Evolutionary conservation across 139 green algal genomes (phyloP).

Genomic region (Parachlorella kessleri): DNA sequence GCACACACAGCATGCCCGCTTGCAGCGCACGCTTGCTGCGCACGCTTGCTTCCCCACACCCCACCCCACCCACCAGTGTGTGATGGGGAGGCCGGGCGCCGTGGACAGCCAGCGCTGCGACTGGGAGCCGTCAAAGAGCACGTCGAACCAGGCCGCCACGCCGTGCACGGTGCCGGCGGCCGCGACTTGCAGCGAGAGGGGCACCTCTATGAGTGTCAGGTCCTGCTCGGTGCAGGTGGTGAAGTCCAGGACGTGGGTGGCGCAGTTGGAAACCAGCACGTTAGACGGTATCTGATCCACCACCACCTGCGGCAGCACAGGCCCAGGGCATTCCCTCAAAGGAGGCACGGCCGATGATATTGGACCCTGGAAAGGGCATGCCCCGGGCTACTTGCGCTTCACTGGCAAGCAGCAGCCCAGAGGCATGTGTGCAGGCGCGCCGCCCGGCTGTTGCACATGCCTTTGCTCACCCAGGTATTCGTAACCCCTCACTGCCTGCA

Average conservation of each 20-base stretch:
- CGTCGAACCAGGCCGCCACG: slow-evolving; percentile 95
- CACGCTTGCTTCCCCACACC: too few relatives aligned
- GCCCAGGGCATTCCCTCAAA: too few relatives aligned
- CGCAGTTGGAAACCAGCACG: slow-evolving; percentile 65
- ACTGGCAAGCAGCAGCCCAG: too few relatives aligned
- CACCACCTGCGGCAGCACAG: slow-evolving; percentile 85
- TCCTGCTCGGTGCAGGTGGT: slow-evolving; percentile 62
- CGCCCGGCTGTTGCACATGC: too few relatives aligned
- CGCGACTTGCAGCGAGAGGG: slow-evolving; percentile 54
- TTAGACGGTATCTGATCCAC: slow-evolving; percentile 90
- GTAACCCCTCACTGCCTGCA: too few relatives aligned
- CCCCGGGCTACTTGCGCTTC: too few relatives aligned
- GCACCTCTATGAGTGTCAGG: slow-evolving; percentile 84
- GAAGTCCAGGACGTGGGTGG: slow-evolving; percentile 82
- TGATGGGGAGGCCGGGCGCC: slow-evolving; percentile 88
- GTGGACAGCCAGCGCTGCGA: slow-evolving; percentile 85
- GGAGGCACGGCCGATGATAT: too few relatives aligned
- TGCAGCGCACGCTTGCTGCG: too few relatives aligned
- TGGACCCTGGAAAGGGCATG: too few relatives aligned
- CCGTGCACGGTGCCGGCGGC: slow-evolving; percentile 76
- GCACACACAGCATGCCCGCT: too few relatives aligned
- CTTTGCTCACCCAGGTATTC: too few relatives aligned
- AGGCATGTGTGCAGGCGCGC: too few relatives aligned
- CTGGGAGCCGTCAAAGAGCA: slow-evolving; percentile 82
- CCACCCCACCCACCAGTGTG: slow-evolving; percentile 87